Evolutionary conservation across 768 basidiomycete species (phyloP), one percentile per base, ranked within the genome.

Genomic region (Amylocystis lapponica): DNA sequence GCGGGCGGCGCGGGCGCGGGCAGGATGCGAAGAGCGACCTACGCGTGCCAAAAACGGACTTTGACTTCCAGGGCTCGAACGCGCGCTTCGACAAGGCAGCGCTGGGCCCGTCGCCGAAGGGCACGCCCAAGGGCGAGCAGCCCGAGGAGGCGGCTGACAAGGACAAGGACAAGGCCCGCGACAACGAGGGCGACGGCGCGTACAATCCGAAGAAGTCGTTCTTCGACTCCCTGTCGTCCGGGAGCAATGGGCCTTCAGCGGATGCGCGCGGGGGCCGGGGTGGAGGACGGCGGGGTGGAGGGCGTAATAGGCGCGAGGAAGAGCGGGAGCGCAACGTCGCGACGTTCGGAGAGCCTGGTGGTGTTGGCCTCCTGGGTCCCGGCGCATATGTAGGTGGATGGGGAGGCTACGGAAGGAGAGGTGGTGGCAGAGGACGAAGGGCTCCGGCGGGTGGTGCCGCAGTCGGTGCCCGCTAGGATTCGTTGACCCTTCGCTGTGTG

Each of bases 301-400:
- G 81, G 1, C 68, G 82, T 40, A 86, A 78, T 52, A 71, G 87
- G 52, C 65, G 88, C 33, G 87, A 91, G 52, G 89, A 90, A 53
- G 88, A 91, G 58, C 65, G 88, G 47, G 86, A 88, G 62, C 79
- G 76, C 62, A 91, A 91, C 54, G 79, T 91, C 8, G 83, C 84
- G 23, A 91, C 88, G 7, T 92, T 92, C 70, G 89, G 88, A 3
- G 88, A 91, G 59, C 79, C 87, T 7, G 86, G 86, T 10, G 83
- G 83, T 36, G 76, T 85, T 14, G 85, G 86, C 5, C 59, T 86
- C 39, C 73, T 87, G 70, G 86, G 86, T 0, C 85, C 85, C 21
- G 83, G 83, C 29, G 81, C 79, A 10, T 86, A 86, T 62, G 81
- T 85, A n/a, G 75, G 78, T 36, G 84, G 81, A 14, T 86, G 83